These are phyloP conservation scores for Pythium folliculosum DNA, from an alignment of 352 stramenopile species.

Conservation along the genomic window DNA sequence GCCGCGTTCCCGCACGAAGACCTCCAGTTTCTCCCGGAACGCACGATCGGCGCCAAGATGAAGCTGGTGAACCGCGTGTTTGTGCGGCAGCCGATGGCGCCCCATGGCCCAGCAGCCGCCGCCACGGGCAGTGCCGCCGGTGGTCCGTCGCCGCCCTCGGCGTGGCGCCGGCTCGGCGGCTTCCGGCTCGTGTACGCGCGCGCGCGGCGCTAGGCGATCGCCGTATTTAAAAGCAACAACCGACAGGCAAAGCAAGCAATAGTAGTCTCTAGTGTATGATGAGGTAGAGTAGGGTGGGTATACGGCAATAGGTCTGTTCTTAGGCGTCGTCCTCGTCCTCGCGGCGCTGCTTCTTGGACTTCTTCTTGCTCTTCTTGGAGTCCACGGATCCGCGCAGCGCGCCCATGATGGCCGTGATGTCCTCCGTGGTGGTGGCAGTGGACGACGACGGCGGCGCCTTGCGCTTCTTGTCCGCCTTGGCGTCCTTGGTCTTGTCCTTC, in stretches of 20 bases:
- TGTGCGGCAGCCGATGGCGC: slow-evolving; percentile 12
- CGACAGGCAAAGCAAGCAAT: too few relatives aligned
- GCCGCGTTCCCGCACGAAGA: slow-evolving; percentile 36
- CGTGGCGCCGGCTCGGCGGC: slow-evolving; percentile 17
- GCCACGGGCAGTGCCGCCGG: neutral
- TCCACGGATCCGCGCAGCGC: slow-evolving; percentile 37
- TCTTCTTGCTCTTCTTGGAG: slow-evolving; percentile 35
- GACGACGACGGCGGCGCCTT: slow-evolving; percentile 27
- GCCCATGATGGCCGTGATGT: slow-evolving; percentile 73
- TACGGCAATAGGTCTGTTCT: neutral
- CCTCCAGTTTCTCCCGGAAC: slow-evolving; percentile 45
- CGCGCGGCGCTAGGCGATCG: slow-evolving; percentile 1
- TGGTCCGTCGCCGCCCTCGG: neutral
- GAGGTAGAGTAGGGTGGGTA: too few relatives aligned
- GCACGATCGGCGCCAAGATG: slow-evolving; percentile 49
- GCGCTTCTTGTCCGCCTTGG: slow-evolving; percentile 25
- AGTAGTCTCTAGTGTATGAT: too few relatives aligned
- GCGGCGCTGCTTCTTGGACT: slow-evolving; percentile 35
- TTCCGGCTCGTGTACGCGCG: slow-evolving; percentile 21
- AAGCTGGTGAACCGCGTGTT: slow-evolving; percentile 14
- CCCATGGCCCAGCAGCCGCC: too few relatives aligned
- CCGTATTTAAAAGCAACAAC: neutral
- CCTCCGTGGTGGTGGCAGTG: slow-evolving; percentile 38
- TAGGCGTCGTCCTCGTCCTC: slow-evolving; percentile 8
- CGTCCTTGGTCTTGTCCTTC: slow-evolving; percentile 28